These are phyloP conservation scores for Dactylellina leptospora DNA, from an alignment of 2,329 filamentous ascomycete genomes.

Conservation along the genomic window DNA sequence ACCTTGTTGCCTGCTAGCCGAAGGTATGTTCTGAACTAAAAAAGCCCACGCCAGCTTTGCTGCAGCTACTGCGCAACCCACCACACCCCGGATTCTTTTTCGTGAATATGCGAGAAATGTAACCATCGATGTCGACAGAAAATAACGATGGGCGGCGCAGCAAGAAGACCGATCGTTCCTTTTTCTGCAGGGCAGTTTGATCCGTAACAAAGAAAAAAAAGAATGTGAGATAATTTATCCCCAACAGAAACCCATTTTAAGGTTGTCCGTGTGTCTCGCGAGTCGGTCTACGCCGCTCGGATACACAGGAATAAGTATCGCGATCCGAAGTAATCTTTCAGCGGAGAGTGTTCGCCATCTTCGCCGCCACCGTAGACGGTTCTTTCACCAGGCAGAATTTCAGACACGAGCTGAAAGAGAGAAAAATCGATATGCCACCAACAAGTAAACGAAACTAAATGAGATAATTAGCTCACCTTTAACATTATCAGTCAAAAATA, in stretches of 20 bases:
- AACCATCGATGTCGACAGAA: slow-evolving; percentile 2
- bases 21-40: slow-evolving; percentile 18
- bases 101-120: not conserved
- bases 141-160: slow-evolving; percentile 21
- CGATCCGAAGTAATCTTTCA: not conserved
- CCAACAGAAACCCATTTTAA: slow-evolving; percentile 6
- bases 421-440: slow-evolving; percentile 3
- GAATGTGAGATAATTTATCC: no score
- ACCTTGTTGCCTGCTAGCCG: slow-evolving; percentile 41
- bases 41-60: slow-evolving; percentile 8
- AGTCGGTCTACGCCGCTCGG: not conserved
- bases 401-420: not conserved
- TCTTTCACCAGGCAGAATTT: no score
- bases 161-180: not conserved
- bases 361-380: not conserved
- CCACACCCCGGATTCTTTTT: slow-evolving; percentile 33
- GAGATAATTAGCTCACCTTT: slow-evolving; percentile 61
- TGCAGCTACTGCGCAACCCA: no score
- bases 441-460: not conserved
- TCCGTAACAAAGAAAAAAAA: no score
- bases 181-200: not conserved
- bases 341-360: no score
- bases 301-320: not conserved
- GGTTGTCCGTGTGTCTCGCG: not conserved
- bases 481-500: slow-evolving; percentile 85